Percentiles rank a stretch among this genome's conserved stretches.
Conservation (phyloP, 225 moss, liverwort and hornwort genomes). For the Physcomitrellopsis africana region DNA sequence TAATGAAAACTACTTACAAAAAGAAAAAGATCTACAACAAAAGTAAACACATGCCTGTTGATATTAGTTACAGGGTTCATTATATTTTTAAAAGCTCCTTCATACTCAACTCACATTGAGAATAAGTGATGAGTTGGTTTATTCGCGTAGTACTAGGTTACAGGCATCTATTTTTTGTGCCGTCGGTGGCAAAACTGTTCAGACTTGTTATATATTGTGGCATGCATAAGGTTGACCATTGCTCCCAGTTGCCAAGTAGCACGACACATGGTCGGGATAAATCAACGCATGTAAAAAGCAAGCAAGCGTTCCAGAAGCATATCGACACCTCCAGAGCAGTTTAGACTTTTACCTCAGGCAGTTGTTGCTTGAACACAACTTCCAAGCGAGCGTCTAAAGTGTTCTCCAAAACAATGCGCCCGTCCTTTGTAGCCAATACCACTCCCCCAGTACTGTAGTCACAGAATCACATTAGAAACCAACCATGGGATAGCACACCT, state of each 20-base stretch:
- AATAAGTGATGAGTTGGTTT: no score
- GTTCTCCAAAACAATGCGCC: conserved; percentile 58
- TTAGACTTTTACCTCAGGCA: conserved; percentile 39
- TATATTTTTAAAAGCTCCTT: no score
- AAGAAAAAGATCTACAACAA: no score
- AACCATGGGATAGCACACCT: not conserved
- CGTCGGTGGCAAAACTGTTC: not conserved
- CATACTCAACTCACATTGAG: no score
- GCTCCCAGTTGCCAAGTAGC: not conserved
- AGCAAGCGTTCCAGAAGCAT: not conserved
- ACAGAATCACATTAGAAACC: conserved; percentile 3
- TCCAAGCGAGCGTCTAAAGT: conserved; percentile 57
- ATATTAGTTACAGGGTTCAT: no score
- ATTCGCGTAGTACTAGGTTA: no score
- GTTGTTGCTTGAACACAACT: conserved; percentile 60
- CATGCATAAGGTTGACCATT: not conserved
- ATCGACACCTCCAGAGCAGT: not conserved
- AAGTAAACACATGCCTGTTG: no score
- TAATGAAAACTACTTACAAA: no score
- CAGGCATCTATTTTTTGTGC: no score
- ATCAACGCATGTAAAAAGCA: not conserved
- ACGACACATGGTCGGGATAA: not conserved
- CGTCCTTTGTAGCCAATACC: conserved; percentile 58
- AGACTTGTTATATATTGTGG: not conserved
- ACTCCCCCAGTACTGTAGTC: conserved; percentile 48